phyloP scores from a whole-genome alignment of 139 green algal genomes.

The Micromonas commoda region DNA sequence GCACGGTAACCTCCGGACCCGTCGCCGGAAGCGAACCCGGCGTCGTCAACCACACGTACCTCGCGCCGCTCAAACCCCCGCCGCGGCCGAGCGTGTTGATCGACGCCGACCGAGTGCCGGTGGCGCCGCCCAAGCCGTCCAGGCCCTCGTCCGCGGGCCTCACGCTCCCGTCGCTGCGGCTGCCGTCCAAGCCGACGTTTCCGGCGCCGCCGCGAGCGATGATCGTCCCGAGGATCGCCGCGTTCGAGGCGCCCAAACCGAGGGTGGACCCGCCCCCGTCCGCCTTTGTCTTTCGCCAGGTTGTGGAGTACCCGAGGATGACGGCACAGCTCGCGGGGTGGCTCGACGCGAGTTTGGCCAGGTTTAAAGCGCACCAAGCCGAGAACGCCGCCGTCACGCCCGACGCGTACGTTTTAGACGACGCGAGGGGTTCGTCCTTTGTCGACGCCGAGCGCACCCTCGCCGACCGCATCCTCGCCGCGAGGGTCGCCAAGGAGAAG shows the following conservation, averaged over 20 bases:
- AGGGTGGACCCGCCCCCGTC: background rate
- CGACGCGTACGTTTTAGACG: too few relatives aligned
- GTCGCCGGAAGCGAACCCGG: background rate
- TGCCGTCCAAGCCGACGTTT: background rate
- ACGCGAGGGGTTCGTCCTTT: too few relatives aligned
- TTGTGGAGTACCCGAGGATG: background rate
- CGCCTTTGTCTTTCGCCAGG: background rate
- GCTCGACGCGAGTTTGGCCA: too few relatives aligned
- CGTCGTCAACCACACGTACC: background rate
- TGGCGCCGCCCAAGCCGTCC: background rate
- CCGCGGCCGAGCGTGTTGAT: background rate
- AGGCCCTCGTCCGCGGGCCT: background rate
- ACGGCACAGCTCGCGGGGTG: background rate
- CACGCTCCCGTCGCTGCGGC: background rate
- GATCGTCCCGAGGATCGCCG: background rate
- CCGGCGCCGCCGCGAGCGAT: background rate
- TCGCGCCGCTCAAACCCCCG: background rate
- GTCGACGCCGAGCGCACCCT: background rate
- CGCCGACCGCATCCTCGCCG: background rate
- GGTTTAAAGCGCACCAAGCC: too few relatives aligned
- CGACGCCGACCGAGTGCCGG: background rate
- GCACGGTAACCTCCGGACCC: background rate
- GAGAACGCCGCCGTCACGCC: too few relatives aligned
- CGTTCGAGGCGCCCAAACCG: background rate
- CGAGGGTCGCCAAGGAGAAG: background rate